Percentiles rank a stretch among this genome's conserved stretches.
These are phyloP conservation scores for Bipolaris victoriae DNA, from an alignment of 2,329 filamentous ascomycete genomes.

Conservation along the genomic window DNA sequence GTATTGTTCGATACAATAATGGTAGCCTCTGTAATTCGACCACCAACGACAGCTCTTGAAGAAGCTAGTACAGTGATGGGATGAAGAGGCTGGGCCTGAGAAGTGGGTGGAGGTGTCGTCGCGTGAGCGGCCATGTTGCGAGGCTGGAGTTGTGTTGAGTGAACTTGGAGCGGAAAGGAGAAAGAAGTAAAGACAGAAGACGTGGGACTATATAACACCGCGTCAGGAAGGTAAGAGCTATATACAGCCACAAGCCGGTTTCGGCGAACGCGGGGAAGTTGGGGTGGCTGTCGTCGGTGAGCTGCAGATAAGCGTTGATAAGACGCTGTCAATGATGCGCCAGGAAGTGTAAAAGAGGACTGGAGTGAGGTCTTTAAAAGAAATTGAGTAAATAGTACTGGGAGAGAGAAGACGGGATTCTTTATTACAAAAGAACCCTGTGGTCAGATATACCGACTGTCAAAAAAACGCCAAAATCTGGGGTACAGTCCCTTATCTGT, in stretches of 20 bases:
- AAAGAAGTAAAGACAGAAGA: slow-evolving; percentile 9
- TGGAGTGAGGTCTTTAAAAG: slow-evolving; percentile 3
- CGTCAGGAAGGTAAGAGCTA: slow-evolving; percentile 24
- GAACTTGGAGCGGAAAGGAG: slow-evolving; percentile 14
- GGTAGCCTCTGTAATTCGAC: slow-evolving; percentile 79
- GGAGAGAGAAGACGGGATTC: slow-evolving; percentile 6
- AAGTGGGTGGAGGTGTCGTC: slow-evolving; percentile 38
- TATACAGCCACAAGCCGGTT: slow-evolving; percentile 25
- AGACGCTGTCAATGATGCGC: slow-evolving; percentile 27
- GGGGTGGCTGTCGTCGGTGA: slow-evolving; percentile 23
- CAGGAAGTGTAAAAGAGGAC: slow-evolving; percentile 18
- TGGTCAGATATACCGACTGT: slow-evolving; percentile 7
- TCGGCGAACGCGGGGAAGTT: slow-evolving; percentile 34
- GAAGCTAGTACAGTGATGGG: slow-evolving; percentile 80
- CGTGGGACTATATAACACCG: slow-evolving; percentile 11
- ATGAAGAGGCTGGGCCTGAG: slow-evolving; percentile 39
- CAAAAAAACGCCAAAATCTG: slow-evolving; percentile 39
- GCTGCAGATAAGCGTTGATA: slow-evolving; percentile 46
- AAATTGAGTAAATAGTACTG: neutral
- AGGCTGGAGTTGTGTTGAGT: slow-evolving; percentile 1
- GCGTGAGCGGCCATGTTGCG: slow-evolving; percentile 48
- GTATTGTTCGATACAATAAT: slow-evolving; percentile 77
- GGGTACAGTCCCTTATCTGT: slow-evolving; percentile 47
- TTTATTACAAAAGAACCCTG: slow-evolving; percentile 7
- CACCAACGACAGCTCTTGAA: slow-evolving; percentile 79